These are phyloP conservation scores for Aspergillus sp. DNA, from an alignment of 2,329 filamentous ascomycete genomes.

Conservation along the genomic window DNA sequence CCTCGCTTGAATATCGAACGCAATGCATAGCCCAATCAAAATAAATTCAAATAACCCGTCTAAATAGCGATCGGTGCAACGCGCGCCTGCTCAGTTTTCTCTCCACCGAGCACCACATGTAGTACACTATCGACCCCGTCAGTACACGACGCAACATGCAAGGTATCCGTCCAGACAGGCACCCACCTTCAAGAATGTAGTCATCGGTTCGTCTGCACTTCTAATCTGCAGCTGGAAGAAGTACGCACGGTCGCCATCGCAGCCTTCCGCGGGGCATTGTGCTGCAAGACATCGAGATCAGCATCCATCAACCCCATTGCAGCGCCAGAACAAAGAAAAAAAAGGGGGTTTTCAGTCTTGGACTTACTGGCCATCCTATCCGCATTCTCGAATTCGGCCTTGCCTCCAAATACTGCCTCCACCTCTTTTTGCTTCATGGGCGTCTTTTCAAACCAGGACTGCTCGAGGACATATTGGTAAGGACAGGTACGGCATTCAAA, in stretches of 20 bases:
- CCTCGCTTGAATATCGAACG: conserved; percentile 5
- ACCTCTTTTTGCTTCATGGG: conserved; percentile 79
- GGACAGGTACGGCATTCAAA: conserved; percentile 96
- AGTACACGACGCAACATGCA: conserved; percentile 18
- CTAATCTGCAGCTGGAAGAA: conserved; percentile 98
- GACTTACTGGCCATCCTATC: conserved; percentile 68
- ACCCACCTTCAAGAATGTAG: conserved; percentile 83
- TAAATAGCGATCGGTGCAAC: not conserved
- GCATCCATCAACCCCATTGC: conserved; percentile 2
- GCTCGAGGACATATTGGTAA: conserved; percentile 80
- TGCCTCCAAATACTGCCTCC: conserved; percentile 87
- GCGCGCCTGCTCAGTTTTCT: conserved; percentile 43
- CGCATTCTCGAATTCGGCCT: conserved; percentile 86
- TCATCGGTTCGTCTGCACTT: conserved; percentile 98
- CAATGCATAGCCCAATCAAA: not conserved
- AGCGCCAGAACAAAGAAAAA: not conserved
- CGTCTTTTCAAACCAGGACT: conserved; percentile 78
- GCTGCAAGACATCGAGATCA: conserved; percentile 46
- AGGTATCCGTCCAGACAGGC: conserved; percentile 15
- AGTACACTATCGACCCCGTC: conserved; percentile 41
- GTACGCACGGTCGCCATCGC: conserved; percentile 80
- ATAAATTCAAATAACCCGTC: not conserved
- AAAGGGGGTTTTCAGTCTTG: not conserved
- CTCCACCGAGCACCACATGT: conserved; percentile 48
- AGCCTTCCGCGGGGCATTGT: conserved; percentile 79